Evolutionary conservation across 164 flowering plant genomes (phyloP), one percentile per base, ranked within the genome.

Genomic region (Liriodendron chinense): DNA sequence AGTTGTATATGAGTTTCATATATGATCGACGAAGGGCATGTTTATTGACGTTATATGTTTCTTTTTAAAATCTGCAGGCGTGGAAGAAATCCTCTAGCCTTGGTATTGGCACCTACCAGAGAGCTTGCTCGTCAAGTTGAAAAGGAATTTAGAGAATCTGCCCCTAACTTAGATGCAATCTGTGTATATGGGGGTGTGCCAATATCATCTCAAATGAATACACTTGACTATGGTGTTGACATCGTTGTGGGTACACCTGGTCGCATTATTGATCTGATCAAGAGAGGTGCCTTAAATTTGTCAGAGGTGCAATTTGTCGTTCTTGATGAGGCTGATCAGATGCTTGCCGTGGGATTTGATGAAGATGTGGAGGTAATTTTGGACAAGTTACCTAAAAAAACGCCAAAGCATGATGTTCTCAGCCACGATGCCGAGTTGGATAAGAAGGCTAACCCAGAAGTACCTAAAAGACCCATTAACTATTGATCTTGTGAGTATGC

Each of bases 261-360:
- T 67, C 94, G 96, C 10, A 78, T 92, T 20, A 92, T 92, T 75
- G 96, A 92, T 81, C 84, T 92, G 65, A 75, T 89, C 26, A 89
- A 90, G 80, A 86, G 92, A 77, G 90, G 92, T 68, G 83, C 92
- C 47, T 77, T 90, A 8, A 71, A 65, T 69, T 81, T 92, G 72
- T 83, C 88, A 6, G 91, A 90, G 76, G 92, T 91, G 69, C 88
- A 89, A 73, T 89, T 85, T 83, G 82, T 89, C 74, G 92, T 91
- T 72, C 87, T 91, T 47, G 96, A 91, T 80, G 96, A 91, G 82
- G 96, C 96, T 74, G 96, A 91, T 80, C 94, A 91, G 83, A 91
- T 91, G 96, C 94, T 91, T 81, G 83, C 84, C 56, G 91, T 91
- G 43, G 96, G 96, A 1, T 91, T 91, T 84, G 92, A 86, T 20